These are phyloP conservation scores for Vanilla planifolia DNA, from an alignment of 106 monocot species.

Conservation along the genomic window DNA sequence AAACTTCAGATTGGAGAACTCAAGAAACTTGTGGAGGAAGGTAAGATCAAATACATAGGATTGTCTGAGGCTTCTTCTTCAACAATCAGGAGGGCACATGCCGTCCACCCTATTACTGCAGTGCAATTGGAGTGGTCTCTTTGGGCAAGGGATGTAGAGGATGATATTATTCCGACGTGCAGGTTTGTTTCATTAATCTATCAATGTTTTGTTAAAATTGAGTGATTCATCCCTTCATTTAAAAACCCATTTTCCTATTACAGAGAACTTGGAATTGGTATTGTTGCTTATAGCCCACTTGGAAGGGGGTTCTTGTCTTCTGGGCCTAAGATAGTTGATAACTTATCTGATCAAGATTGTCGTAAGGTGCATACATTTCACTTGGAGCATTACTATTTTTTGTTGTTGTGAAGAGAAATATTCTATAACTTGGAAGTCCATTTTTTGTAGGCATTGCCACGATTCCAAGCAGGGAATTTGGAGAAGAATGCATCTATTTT, in stretches of 20 bases:
- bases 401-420: not conserved
- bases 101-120: slow-evolving; percentile 48
- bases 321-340: slow-evolving; percentile 7
- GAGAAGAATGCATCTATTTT: slow-evolving; percentile 47
- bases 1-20: slow-evolving; percentile 44
- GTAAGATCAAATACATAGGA: slow-evolving; percentile 55
- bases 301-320: slow-evolving; percentile 60
- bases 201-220: no score
- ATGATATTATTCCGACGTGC: slow-evolving; percentile 72
- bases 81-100: slow-evolving; percentile 51
- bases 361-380: slow-evolving; percentile 17
- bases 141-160: slow-evolving; percentile 66
- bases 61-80: slow-evolving; percentile 47
- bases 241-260: not conserved
- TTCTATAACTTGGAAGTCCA: not conserved
- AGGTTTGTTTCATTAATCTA: slow-evolving; percentile 22
- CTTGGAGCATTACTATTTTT: not conserved
- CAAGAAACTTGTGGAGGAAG: slow-evolving; percentile 52
- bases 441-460: slow-evolving; percentile 20
- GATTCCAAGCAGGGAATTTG: slow-evolving; percentile 56
- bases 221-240: not conserved
- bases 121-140: slow-evolving; percentile 64
- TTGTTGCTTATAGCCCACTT: slow-evolving; percentile 82
- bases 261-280: slow-evolving; percentile 90
- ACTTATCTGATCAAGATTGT: slow-evolving; percentile 22